Evolutionary conservation across 805 yeast genomes (phyloP).

Genomic region (Sporopachydermia quercuum): DNA sequence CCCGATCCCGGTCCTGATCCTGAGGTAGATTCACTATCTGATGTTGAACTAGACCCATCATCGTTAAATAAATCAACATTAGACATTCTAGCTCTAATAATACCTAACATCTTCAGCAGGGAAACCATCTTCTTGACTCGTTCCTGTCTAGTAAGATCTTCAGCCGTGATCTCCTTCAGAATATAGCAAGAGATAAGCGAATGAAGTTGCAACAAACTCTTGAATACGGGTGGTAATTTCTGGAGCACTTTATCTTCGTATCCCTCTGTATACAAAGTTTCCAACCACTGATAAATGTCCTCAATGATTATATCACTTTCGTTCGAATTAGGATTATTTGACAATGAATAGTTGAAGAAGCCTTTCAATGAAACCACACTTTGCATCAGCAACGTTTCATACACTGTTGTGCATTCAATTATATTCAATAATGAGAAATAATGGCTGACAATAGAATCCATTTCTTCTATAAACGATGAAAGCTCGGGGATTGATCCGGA

Average conservation of each 20-base stretch:
- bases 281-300: constrained; percentile 59
- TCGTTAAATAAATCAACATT: constrained; percentile 32
- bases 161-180: constrained; percentile 47
- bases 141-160: constrained; percentile 37
- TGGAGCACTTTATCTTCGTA: constrained; percentile 25
- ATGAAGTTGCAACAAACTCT: constrained; percentile 52
- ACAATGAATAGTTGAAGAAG: constrained; percentile 37
- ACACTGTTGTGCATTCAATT: constrained; percentile 68
- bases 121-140: constrained; percentile 59
- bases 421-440: constrained; percentile 41
- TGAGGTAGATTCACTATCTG: constrained; percentile 9
- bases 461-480: constrained; percentile 40
- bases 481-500: constrained; percentile 19
- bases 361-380: constrained; percentile 43
- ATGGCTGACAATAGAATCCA: constrained; percentile 47
- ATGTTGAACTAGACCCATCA: constrained; percentile 11
- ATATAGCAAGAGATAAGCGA: constrained; percentile 50
- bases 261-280: constrained; percentile 29
- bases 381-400: constrained; percentile 58
- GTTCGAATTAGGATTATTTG: constrained; percentile 19
- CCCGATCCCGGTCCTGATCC: constrained; percentile 4
- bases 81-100: constrained; percentile 54
- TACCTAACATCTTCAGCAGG: constrained; percentile 47
- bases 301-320: constrained; percentile 48
- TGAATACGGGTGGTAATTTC: constrained; percentile 55